Percentiles rank a stretch among this genome's conserved stretches.
Conservation (phyloP, 495 filamentous ascomycete genomes). For the Penicillium odoratum region DNA sequence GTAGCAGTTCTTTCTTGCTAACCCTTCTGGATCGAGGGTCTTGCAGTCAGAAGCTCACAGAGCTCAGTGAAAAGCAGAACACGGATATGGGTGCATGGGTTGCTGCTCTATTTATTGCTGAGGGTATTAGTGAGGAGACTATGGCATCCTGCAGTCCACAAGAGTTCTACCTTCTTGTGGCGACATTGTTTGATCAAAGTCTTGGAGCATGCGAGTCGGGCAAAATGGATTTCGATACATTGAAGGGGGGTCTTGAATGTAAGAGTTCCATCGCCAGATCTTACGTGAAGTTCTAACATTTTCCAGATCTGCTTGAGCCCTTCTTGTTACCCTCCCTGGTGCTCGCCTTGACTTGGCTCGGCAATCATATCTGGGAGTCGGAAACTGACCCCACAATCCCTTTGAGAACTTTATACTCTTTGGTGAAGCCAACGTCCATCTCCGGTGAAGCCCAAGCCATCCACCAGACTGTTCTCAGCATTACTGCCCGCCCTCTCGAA, state of each 20-base stretch:
- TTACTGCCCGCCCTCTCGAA: slow-evolving; percentile 75
- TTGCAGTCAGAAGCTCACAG: slow-evolving; percentile 59
- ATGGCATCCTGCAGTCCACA: slow-evolving; percentile 91
- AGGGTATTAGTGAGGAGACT: slow-evolving; percentile 82
- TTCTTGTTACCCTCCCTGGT: slow-evolving; percentile 88
- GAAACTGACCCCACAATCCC: slow-evolving; percentile 62
- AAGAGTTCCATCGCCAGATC: slow-evolving; percentile 26
- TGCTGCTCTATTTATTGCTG: slow-evolving; percentile 78
- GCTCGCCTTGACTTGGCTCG: slow-evolving; percentile 75
- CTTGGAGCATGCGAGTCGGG: slow-evolving; percentile 71
- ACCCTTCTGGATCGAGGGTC: slow-evolving; percentile 69
- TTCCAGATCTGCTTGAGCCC: slow-evolving; percentile 75
- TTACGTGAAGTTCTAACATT: not conserved
- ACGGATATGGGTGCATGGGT: slow-evolving; percentile 83
- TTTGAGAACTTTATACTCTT: slow-evolving; percentile 67
- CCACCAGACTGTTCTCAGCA: slow-evolving; percentile 79
- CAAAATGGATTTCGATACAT: slow-evolving; percentile 71
- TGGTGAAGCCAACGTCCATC: slow-evolving; percentile 73
- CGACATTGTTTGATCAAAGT: slow-evolving; percentile 84
- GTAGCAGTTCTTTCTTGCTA: slow-evolving; percentile 71
- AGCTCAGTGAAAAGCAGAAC: slow-evolving; percentile 71
- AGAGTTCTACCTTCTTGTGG: slow-evolving; percentile 89
- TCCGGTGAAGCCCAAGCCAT: slow-evolving; percentile 79
- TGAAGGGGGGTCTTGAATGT: slow-evolving; percentile 90
- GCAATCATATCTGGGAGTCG: slow-evolving; percentile 75